Evolutionary conservation across 345 rosid genomes (phyloP).

Genomic region (Zanthoxylum bungeanum): DNA sequence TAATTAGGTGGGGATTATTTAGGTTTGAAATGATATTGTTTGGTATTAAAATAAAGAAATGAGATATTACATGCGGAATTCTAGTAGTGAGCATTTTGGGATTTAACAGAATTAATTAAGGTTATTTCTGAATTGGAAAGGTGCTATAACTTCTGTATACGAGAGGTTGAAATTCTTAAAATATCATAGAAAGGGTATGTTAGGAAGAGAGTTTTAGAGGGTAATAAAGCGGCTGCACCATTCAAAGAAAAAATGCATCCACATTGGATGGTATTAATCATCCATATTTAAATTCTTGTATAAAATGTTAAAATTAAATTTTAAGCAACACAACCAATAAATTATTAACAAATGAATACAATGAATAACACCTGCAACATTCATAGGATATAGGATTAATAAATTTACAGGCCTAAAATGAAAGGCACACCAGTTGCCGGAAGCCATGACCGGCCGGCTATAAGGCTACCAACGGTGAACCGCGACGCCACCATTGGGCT

Average conservation of each 20-base stretch:
- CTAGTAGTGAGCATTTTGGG: no score
- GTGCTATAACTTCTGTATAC: no score
- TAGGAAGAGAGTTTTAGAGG: no score
- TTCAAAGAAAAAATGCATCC: background rate
- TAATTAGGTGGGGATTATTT: no score
- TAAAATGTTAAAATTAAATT: background rate
- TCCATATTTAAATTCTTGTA: background rate
- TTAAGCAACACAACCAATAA: background rate
- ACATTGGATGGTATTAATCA: background rate
- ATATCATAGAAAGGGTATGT: no score
- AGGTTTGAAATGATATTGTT: no score
- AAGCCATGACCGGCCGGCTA: constrained; percentile 58
- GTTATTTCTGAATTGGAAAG: no score
- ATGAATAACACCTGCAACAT: background rate
- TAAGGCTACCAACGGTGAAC: constrained; percentile 52
- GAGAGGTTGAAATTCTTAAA: no score
- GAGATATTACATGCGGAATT: no score
- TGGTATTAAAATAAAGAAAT: no score
- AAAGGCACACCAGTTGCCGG: constrained; percentile 58
- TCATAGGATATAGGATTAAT: background rate
- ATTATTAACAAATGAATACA: background rate
- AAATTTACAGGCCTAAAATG: constrained; percentile 47
- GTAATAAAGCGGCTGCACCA: no score
- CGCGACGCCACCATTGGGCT: constrained; percentile 40
- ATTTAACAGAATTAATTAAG: no score